These are phyloP conservation scores for Dimocarpus longan DNA, from an alignment of 345 rosid species.

Conservation along the genomic window DNA sequence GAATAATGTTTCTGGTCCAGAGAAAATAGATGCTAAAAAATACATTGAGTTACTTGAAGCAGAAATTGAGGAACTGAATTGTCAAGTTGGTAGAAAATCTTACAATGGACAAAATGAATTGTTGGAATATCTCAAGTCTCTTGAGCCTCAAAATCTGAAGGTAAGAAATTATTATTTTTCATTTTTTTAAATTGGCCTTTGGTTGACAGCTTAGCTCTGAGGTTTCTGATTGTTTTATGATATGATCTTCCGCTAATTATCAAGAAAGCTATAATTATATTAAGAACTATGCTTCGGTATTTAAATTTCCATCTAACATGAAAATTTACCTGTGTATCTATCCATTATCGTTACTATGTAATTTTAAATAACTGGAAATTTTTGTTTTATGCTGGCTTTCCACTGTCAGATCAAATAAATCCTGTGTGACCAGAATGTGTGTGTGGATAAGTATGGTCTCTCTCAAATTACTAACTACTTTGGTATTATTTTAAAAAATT, in stretches of 20 bases:
- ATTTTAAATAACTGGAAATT: not conserved
- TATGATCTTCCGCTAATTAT: not conserved
- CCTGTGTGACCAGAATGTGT: not conserved
- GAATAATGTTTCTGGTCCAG: constrained; percentile 86
- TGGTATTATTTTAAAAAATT: constrained; percentile 16
- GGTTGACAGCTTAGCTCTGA: not conserved
- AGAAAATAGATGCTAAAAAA: constrained; percentile 86
- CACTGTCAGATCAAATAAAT: not conserved
- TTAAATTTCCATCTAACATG: not conserved
- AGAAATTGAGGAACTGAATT: constrained; percentile 87
- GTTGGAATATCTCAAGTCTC: constrained; percentile 84
- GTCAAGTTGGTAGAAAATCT: constrained; percentile 71
- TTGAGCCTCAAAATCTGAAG: constrained; percentile 96
- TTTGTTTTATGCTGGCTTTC: not conserved
- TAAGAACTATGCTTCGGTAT: not conserved
- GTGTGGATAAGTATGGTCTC: not conserved
- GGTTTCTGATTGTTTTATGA: constrained; percentile 6
- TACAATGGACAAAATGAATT: constrained; percentile 74
- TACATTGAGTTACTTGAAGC: constrained; percentile 94
- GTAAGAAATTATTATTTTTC: constrained; percentile 35
- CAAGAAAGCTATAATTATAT: not conserved
- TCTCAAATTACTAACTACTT: constrained; percentile 3
- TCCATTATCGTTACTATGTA: not conserved
- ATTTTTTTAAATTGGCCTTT: constrained; percentile 8
- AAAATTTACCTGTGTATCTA: not conserved